Base-by-base conservation (phyloP, 2,329 filamentous ascomycete species). In the Diplodia corticola region DNA sequence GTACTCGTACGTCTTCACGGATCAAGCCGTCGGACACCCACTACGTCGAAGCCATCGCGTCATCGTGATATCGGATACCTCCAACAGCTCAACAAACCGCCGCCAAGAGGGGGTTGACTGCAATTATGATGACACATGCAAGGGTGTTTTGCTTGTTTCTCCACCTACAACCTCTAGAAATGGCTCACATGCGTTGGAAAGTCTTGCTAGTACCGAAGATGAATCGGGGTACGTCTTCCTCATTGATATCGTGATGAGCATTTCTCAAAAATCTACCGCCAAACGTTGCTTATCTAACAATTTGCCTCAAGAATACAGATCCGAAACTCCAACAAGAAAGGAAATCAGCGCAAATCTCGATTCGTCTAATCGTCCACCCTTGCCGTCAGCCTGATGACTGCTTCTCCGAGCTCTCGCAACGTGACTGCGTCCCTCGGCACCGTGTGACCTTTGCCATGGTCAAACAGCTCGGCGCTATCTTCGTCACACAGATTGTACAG, bases 361-460 rank as follows among this genome's bases (percentile, higher is more conserved):
- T 17, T 9, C 37, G 20, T 13, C 51, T 35, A 64, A 30, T 28
- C 28, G 26, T 46, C 53, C 28, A 67, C 68, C 57, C 60, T 60
- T 28, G 60, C 68, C 15, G 73, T 73, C 71, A 74, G 72, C 7
- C 67, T 54, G 2, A 73, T 72, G 35, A 76, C 64, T 15, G 71
- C 70, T 63, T 75, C 73, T 12, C 72, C 70, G 6, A 76, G 68
- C 67, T 76, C 74, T 55, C 73, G 70, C 9, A 76, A 67, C 60
- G 72, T 74, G 78, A 70, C 63, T 37, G 70, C 72, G 37, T 71
- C 70, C 46, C 73, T 71, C 0, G 87, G 87, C 4, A 89, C 77
- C 0, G 85, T 88, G 71, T 89, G 87, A 0, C 87, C 87, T 70
- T 88, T 88, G 4, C 85, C 87, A 68, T 88, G 86, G 69, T 89